These are phyloP conservation scores for Penicillium hesseltinei DNA, from an alignment of 2,329 filamentous ascomycete species.

Conservation along the genomic window DNA sequence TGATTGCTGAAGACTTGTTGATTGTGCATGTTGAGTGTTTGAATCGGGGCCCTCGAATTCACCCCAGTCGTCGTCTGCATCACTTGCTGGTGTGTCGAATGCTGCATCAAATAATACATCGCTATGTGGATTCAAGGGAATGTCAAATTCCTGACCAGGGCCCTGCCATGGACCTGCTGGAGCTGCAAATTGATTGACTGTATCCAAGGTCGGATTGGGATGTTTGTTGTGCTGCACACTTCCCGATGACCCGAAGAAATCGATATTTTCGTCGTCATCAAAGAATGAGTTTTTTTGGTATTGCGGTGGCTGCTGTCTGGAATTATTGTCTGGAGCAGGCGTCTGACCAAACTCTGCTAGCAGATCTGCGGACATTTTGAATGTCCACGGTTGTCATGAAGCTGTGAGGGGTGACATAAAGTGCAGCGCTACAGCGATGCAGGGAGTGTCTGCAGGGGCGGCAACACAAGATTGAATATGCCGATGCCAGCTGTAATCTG, in stretches of 20 bases:
- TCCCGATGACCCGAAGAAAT: conserved; percentile 9
- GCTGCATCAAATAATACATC: conserved; percentile 66
- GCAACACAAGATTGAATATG: not conserved
- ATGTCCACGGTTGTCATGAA: conserved; percentile 7
- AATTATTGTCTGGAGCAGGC: conserved; percentile 19
- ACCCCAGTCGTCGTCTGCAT: conserved; percentile 46
- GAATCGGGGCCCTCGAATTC: conserved; percentile 43
- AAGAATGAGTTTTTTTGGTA: conserved; percentile 23
- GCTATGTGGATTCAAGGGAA: conserved; percentile 26
- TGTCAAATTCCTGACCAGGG: conserved; percentile 11
- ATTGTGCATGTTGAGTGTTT: conserved; percentile 8
- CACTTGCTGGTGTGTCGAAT: conserved; percentile 27
- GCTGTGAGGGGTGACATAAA: not conserved
- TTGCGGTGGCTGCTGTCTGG: conserved; percentile 5
- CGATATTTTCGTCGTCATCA: conserved; percentile 22
- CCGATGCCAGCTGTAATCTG: not conserved
- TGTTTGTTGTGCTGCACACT: not conserved
- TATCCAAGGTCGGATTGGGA: not conserved
- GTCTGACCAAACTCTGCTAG: conserved; percentile 50
- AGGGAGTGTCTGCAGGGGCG: not conserved
- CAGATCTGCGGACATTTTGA: conserved; percentile 54
- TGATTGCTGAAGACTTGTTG: not conserved
- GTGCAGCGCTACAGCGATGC: not conserved
- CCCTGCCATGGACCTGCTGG: conserved; percentile 7
- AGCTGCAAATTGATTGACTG: conserved; percentile 3